These are phyloP conservation scores for Vaccinium corymbosum DNA, from an alignment of 148 eudicot species.

Conservation along the genomic window DNA sequence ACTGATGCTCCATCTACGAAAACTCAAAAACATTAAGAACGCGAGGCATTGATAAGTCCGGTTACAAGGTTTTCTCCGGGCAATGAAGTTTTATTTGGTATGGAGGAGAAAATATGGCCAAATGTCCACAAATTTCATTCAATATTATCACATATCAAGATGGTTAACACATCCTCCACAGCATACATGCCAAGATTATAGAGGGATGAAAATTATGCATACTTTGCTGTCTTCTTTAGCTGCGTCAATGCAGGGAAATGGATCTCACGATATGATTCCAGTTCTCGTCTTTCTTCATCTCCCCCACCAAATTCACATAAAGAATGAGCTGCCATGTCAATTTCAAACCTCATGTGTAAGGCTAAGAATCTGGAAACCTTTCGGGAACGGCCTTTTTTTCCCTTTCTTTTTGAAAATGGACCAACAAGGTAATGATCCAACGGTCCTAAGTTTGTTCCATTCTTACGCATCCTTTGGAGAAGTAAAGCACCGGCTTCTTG, in stretches of 20 bases:
- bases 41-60: neutral
- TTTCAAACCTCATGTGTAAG: constrained; percentile 92
- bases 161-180: neutral
- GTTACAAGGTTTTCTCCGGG: neutral
- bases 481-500: constrained; percentile 84
- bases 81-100: neutral
- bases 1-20: neutral
- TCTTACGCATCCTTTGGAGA: constrained; percentile 71
- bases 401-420: constrained; percentile 46
- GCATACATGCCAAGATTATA: neutral
- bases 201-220: constrained; percentile 24
- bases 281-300: constrained; percentile 73
- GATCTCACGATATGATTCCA: constrained; percentile 79
- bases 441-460: constrained; percentile 50
- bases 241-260: constrained; percentile 81
- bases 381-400: constrained; percentile 25
- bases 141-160: neutral
- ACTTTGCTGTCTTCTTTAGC: constrained; percentile 54
- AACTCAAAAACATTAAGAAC: neutral
- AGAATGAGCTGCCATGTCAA: constrained; percentile 99
- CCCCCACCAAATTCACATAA: constrained; percentile 97
- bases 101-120: neutral
- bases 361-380: constrained; percentile 71
- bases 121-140: neutral
- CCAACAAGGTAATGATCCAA: constrained; percentile 85